These are phyloP conservation scores for Neofusicoccum sp. DNA, from an alignment of 2,329 filamentous ascomycete genomes.

Conservation along the genomic window DNA sequence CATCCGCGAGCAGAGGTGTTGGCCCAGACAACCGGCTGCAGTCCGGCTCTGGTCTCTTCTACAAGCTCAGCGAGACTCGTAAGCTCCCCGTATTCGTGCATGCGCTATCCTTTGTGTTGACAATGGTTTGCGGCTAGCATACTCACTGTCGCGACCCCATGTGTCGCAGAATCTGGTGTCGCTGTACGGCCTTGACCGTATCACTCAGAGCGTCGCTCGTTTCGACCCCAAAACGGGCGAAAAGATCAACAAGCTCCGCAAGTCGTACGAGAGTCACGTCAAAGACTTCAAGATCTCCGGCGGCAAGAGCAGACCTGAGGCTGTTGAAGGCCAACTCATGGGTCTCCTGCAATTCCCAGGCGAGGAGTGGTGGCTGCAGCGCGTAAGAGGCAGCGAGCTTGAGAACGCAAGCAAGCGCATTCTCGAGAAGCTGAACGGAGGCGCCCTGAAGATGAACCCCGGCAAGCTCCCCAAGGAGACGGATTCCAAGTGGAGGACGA, in stretches of 20 bases:
- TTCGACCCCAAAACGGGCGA: constrained; percentile 61
- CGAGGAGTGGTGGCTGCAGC: constrained; percentile 40
- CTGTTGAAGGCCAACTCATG: constrained; percentile 32
- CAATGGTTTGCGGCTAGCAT: constrained; percentile 32
- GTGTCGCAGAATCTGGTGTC: constrained; percentile 58
- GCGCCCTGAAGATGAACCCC: constrained; percentile 43
- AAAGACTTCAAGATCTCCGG: constrained; percentile 47
- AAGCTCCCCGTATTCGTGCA: constrained; percentile 28
- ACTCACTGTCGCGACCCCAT: constrained; percentile 53
- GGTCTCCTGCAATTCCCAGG: constrained; percentile 40
- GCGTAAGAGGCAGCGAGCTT: constrained; percentile 41
- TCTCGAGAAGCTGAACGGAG: constrained; percentile 34
- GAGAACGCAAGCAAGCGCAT: constrained; percentile 29
- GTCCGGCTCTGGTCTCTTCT: constrained; percentile 32
- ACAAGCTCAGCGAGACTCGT: constrained; percentile 36
- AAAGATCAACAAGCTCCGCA: constrained; percentile 62
- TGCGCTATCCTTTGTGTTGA: constrained; percentile 28
- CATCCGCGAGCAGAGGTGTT: constrained; percentile 19
- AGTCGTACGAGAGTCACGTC: constrained; percentile 55
- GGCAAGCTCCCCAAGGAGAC: constrained; percentile 44
- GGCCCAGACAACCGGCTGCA: constrained; percentile 27
- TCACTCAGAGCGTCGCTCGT: constrained; percentile 59
- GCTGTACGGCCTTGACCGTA: constrained; percentile 55
- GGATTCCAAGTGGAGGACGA: constrained; percentile 41
- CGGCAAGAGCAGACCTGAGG: constrained; percentile 48